These are phyloP conservation scores for Alternaria infectoria DNA, from an alignment of 2,329 filamentous ascomycete genomes.

Conservation along the genomic window DNA sequence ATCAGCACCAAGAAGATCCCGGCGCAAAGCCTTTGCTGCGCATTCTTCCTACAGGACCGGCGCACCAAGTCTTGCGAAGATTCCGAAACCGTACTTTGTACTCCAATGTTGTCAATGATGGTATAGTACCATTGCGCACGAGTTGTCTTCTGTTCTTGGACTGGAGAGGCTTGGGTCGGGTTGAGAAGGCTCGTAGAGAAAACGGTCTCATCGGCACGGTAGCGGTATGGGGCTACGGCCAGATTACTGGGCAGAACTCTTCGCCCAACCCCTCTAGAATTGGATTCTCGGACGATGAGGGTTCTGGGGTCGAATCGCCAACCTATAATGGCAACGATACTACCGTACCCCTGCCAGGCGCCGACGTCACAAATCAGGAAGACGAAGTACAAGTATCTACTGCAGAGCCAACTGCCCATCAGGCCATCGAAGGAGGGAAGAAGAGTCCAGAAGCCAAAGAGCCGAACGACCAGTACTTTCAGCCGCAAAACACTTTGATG, in stretches of 20 bases:
- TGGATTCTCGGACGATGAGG: constrained; percentile 37
- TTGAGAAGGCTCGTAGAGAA: constrained; percentile 91
- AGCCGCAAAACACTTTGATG: constrained; percentile 50
- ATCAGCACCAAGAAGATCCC: constrained; percentile 67
- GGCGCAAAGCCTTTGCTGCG: constrained; percentile 87
- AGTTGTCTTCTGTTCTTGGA: constrained; percentile 96
- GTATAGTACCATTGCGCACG: constrained; percentile 91
- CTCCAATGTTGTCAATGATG: constrained; percentile 97
- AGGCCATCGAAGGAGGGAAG: constrained; percentile 39
- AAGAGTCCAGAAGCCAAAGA: constrained; percentile 27
- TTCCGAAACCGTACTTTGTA: constrained; percentile 93
- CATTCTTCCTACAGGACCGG: constrained; percentile 89
- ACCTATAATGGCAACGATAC: constrained; percentile 44
- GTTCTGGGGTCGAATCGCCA: constrained; percentile 36
- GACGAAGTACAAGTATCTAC: constrained; percentile 57
- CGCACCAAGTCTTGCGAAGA: constrained; percentile 82
- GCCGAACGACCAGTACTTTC: constrained; percentile 28
- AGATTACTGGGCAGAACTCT: constrained; percentile 75
- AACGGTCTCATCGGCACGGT: constrained; percentile 92
- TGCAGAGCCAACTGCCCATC: constrained; percentile 38
- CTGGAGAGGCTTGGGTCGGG: constrained; percentile 90
- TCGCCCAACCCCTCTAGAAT: constrained; percentile 62
- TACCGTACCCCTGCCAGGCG: constrained; percentile 74
- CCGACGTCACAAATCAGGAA: constrained; percentile 70
- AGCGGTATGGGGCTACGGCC: constrained; percentile 92